Base-by-base conservation (phyloP, 495 filamentous ascomycete species). In the Neurospora discreta region DNA sequence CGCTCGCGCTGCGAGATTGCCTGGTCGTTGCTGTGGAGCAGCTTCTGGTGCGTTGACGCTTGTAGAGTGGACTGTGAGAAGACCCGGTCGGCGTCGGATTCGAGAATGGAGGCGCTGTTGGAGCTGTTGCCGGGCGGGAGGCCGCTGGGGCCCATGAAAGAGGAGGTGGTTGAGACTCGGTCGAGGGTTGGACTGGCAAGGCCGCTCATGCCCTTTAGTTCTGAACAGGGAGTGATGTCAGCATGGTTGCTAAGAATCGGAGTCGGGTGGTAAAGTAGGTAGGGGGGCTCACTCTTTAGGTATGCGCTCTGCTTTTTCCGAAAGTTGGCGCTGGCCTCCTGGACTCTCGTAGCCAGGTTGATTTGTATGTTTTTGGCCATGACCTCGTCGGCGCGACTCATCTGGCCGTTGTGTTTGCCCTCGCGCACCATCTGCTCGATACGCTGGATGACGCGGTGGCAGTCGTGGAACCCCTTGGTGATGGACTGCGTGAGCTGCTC, bases 291-390 rank as follows among this genome's bases (percentile, higher is more conserved):
- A 97, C 95, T 98, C 78, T 95, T 97, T 70, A 99, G 82, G 81
- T 99, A 99, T 52, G 90, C 92, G 80, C 93, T 93, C 83, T 99
- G 95, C 82, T 97, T 98, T 85, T 97, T 98, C 70, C 95, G 86
- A 78, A 99, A 99, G 70, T 87, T 85, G 13, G 95, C 91, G 82
- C 93, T 97, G n/a, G 91, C 90, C 73, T 98, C 96, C 81, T 97
- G 93, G 1, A 98, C 93, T 71, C 93, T 84, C 10, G 91, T 84
- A 3, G 95, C 95, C 58, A 99, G 87, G 46, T 90, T 92, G 65
- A 97, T 92, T 80, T 97, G 92, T 72, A 98, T 93, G 80, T 99
- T 99, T 83, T 88, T 92, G 43, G 93, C 94, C 94, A 99, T 98
- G 8, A 89, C 93, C 83, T 95, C 94, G 78, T 98, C 95, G 40